Percentiles rank a stretch among this genome's conserved stretches.
phyloP scores from a whole-genome alignment of 2,329 filamentous ascomycete genomes.

The Sclerotinia sclerotiorum region DNA sequence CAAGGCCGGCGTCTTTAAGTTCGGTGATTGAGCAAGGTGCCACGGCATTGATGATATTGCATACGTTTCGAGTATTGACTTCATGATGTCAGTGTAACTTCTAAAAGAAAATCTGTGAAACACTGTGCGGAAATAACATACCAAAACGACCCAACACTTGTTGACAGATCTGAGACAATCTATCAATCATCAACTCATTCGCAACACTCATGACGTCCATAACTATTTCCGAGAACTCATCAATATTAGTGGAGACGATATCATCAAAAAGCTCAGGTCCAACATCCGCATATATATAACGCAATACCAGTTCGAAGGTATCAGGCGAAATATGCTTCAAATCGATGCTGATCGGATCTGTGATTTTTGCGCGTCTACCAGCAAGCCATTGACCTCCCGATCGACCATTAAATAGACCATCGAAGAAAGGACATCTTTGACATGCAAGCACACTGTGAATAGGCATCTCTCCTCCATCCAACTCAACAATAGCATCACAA shows the following conservation, averaged over 20 bases:
- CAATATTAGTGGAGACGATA: conserved; percentile 67
- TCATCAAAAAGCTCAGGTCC: conserved; percentile 80
- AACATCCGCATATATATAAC: conserved; percentile 79
- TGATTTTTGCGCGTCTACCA: conserved; percentile 57
- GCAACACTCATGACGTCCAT: conserved; percentile 87
- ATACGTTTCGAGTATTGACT: conserved; percentile 84
- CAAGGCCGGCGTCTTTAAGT: conserved; percentile 84
- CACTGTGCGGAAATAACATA: conserved; percentile 40
- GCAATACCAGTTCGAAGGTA: conserved; percentile 76
- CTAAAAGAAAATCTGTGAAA: neutral
- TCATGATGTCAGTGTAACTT: conserved; percentile 29
- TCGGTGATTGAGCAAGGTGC: conserved; percentile 78
- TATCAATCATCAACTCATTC: conserved; percentile 93
- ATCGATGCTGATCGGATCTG: conserved; percentile 66
- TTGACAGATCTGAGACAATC: conserved; percentile 87
- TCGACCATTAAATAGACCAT: conserved; percentile 85
- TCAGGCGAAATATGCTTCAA: conserved; percentile 74
- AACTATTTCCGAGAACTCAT: conserved; percentile 85
- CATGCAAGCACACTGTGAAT: conserved; percentile 80
- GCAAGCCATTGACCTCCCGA: conserved; percentile 83
- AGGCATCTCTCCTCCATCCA: conserved; percentile 69
- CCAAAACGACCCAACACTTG: conserved; percentile 76
- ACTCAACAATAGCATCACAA: conserved; percentile 75
- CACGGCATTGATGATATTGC: conserved; percentile 80
- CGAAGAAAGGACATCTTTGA: conserved; percentile 86